Evolutionary conservation across 352 stramenopile species (phyloP).

Genomic region (Phytophthora litchii): DNA sequence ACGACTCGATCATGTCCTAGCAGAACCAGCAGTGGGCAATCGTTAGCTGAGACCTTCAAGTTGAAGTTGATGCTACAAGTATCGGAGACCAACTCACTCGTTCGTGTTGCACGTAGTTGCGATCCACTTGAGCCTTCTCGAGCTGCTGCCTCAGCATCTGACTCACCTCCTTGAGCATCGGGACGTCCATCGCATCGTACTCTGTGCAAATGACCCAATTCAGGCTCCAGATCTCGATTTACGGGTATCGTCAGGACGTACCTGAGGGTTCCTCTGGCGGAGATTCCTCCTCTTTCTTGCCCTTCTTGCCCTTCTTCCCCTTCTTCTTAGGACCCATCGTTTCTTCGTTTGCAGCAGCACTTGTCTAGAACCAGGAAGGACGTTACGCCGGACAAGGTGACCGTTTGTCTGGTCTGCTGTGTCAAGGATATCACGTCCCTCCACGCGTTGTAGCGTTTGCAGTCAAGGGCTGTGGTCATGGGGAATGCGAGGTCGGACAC

Average conservation of each 20-base stretch:
- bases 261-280: slow-evolving; percentile 75
- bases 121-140: slow-evolving; percentile 90
- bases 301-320: slow-evolving; percentile 77
- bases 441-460: neutral
- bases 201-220: slow-evolving; percentile 45
- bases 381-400: slow-evolving; percentile 19
- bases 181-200: slow-evolving; percentile 93
- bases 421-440: slow-evolving; percentile 28
- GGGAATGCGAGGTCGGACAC: slow-evolving; percentile 45
- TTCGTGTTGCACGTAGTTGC: slow-evolving; percentile 96
- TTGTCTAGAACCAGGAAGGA: slow-evolving; percentile 1
- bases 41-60: slow-evolving; percentile 9
- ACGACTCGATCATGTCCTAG: slow-evolving; percentile 95
- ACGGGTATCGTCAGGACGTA: slow-evolving; percentile 23
- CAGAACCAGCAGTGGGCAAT: neutral
- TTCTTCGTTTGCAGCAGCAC: neutral
- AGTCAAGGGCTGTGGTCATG: slow-evolving; percentile 23
- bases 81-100: slow-evolving; percentile 43
- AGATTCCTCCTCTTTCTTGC: slow-evolving; percentile 66
- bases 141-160: slow-evolving; percentile 93
- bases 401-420: slow-evolving; percentile 5
- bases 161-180: slow-evolving; percentile 93
- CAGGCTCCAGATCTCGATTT: neutral
- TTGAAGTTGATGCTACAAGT: slow-evolving; percentile 9
- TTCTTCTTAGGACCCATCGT: slow-evolving; percentile 82